Evolutionary conservation across 2,329 filamentous ascomycete genomes (phyloP).

Genomic region (Aspergillus awamori): DNA sequence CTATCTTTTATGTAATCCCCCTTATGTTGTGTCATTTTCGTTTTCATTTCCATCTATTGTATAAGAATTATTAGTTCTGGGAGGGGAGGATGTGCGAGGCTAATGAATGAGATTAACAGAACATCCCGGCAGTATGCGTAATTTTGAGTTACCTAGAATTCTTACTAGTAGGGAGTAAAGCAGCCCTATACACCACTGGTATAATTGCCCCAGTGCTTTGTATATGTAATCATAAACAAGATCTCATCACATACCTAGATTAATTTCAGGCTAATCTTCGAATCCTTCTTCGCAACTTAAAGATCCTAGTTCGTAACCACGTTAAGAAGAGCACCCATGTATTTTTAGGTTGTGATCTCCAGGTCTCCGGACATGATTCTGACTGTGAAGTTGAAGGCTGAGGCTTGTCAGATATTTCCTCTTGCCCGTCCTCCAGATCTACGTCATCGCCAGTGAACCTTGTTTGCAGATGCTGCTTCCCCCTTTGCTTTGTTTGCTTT

Average conservation of each 20-base stretch:
- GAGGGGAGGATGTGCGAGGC: too few species aligned
- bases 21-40: too few species aligned
- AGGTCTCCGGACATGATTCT: conserved; percentile 24
- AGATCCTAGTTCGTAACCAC: conserved; percentile 59
- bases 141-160: not conserved
- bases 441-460: conserved; percentile 20
- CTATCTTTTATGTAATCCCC: too few species aligned
- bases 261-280: conserved; percentile 28
- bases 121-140: too few species aligned
- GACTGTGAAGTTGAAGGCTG: conserved; percentile 11
- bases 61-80: too few species aligned
- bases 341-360: conserved; percentile 39
- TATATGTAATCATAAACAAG: not conserved
- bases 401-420: conserved; percentile 28
- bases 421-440: conserved; percentile 13
- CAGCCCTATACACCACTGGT: not conserved
- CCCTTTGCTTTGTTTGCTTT: conserved; percentile 47
- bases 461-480: conserved; percentile 40
- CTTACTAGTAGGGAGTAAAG: not conserved
- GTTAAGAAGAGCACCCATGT: conserved; percentile 59
- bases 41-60: too few species aligned
- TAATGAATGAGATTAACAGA: too few species aligned
- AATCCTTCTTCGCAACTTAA: conserved; percentile 51
- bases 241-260: not conserved
- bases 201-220: not conserved